A percentile compares a stretch with the other conserved stretches of the same genome.
These are phyloP conservation scores for Berkeleyomyces rouxiae DNA, from an alignment of 2,329 filamentous ascomycete genomes.

Conservation along the genomic window DNA sequence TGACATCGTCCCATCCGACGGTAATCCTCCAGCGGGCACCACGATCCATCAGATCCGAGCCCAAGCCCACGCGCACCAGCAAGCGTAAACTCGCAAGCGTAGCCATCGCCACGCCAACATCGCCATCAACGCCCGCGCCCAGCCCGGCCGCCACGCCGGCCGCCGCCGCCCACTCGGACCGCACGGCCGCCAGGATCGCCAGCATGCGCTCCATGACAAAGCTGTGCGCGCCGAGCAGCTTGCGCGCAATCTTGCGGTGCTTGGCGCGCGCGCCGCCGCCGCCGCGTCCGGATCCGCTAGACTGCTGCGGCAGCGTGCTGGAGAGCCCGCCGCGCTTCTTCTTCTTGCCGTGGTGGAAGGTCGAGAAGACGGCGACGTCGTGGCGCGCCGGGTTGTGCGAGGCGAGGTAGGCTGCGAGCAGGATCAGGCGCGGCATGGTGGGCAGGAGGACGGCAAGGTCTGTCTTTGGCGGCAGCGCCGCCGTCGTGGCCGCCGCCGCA, in stretches of 20 bases:
- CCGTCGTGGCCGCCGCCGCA: background rate
- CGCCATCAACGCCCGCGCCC: slow-evolving; percentile 29
- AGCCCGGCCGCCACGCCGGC: slow-evolving; percentile 20
- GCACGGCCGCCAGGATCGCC: slow-evolving; percentile 56
- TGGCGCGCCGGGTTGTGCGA: slow-evolving; percentile 64
- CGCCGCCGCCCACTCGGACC: slow-evolving; percentile 33
- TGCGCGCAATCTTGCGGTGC: slow-evolving; percentile 57
- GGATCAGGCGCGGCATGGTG: slow-evolving; percentile 54
- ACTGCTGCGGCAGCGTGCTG: slow-evolving; percentile 17
- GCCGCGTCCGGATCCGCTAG: no score
- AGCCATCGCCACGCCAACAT: slow-evolving; percentile 48
- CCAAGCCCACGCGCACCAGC: slow-evolving; percentile 46
- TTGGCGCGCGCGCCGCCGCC: slow-evolving; percentile 26
- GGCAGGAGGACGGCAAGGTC: slow-evolving; percentile 45
- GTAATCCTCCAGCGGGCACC: slow-evolving; percentile 63
- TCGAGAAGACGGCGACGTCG: slow-evolving; percentile 61
- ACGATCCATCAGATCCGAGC: slow-evolving; percentile 48
- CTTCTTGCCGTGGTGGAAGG: slow-evolving; percentile 39
- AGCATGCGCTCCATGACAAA: slow-evolving; percentile 66
- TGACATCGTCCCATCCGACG: slow-evolving; percentile 60
- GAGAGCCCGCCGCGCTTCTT: slow-evolving; percentile 33
- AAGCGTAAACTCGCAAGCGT: slow-evolving; percentile 56
- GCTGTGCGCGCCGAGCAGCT: slow-evolving; percentile 58
- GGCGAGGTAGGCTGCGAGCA: slow-evolving; percentile 64
- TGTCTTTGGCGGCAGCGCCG: background rate